A percentile compares a stretch with the other conserved stretches of the same genome.
Conservation (phyloP, 2,329 filamentous ascomycete genomes). For the Paecilomyces dactylethromorphus region DNA sequence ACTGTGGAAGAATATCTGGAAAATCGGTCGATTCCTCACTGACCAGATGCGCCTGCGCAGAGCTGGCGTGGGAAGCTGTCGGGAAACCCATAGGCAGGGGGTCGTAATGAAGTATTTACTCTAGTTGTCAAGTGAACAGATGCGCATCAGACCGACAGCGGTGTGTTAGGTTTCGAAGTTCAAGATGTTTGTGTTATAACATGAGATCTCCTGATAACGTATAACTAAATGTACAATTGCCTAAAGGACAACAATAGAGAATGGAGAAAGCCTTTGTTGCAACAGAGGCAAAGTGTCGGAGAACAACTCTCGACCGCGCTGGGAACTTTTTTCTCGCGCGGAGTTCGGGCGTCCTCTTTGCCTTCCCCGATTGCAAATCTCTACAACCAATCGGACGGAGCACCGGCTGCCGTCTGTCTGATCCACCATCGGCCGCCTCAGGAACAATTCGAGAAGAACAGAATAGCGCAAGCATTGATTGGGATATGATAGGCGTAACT, state of each 20-base stretch:
- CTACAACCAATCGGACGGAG: background rate
- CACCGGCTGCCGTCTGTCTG: background rate
- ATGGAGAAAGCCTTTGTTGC: background rate
- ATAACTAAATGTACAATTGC: background rate
- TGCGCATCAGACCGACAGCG: background rate
- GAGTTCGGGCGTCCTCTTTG: conserved; percentile 3
- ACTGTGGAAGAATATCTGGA: conserved; percentile 17
- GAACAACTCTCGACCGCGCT: background rate
- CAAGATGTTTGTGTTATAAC: background rate
- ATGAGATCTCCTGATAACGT: background rate
- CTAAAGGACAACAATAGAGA: background rate
- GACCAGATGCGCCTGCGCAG: conserved; percentile 20
- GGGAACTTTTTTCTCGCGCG: conserved; percentile 4
- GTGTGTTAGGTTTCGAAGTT: background rate
- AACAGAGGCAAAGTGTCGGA: background rate
- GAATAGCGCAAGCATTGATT: no score
- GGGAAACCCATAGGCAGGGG: conserved; percentile 15
- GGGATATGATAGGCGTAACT: background rate
- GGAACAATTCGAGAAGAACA: background rate
- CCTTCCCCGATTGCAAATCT: conserved; percentile 6
- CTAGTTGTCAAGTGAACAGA: background rate
- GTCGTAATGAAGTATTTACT: background rate
- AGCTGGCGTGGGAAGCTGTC: conserved; percentile 14
- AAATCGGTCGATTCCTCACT: conserved; percentile 7
- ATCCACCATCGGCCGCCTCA: background rate